Evolutionary conservation across 352 stramenopile genomes (phyloP), one percentile per base, ranked within the genome.

Genomic region (Globisporangium middletonii): DNA sequence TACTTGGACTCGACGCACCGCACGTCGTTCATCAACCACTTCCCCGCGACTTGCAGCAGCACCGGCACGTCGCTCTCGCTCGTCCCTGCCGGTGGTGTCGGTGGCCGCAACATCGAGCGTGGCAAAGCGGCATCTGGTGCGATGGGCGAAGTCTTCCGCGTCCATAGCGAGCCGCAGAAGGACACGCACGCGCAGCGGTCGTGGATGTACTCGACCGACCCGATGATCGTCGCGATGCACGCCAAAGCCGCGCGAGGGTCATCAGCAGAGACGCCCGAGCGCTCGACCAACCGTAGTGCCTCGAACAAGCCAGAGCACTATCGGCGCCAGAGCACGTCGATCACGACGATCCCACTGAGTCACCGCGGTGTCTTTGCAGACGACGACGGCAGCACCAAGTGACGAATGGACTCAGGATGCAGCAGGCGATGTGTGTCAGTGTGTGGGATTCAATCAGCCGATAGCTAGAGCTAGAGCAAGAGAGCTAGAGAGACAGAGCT

Each of bases 191-290:
- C 83, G 16, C 83, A 94, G 50, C 70, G 83, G 33, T 80, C 83
- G 38, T 94, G 81, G 81, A 65, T 90, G 68, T 91, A 92, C 56
- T 87, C 77, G 4, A 77, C 65, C 16, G 78, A 92, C 41, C 79
- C 81, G 1, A 88, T 89, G 75, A 77, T 92, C 28, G 44, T 46
- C 3, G 64, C 63, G 8, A 79, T 83, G 63, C 68, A 79, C 13
- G 67, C 71, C 38, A 71, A 65, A 46, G 62, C 59, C 26, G 60
- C 51, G 0, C 59, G 58, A 33, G 61, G 57, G 33, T 33, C 55
- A 28, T 48, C 54, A 58, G n/a, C 19, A 19, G 16, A 59, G 16
- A 48, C 18, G 5, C 8, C 43, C 6, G 41, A 54, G 26, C 30
- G 5, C 8, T 8, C 33, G 3, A 18, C 11, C 30, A 8, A 13